Evolutionary conservation across 1,284 basidiomycete species (phyloP), one percentile per base, ranked within the genome.

Genomic region (Dichomitus squalens): DNA sequence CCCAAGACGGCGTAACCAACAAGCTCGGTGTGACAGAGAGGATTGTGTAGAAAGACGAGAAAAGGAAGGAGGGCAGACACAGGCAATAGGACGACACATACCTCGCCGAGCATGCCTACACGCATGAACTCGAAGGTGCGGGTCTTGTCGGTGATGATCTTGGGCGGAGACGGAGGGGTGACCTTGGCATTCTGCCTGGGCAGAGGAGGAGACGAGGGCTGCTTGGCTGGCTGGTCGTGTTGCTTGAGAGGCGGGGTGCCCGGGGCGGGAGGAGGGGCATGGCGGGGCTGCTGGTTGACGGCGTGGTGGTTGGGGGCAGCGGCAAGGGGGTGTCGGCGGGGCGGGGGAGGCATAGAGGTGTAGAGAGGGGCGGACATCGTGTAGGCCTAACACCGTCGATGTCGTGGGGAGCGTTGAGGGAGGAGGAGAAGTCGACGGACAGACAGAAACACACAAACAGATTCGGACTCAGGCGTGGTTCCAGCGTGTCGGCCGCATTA

Each of bases 71-170:
- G n/a, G n/a, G n/a, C n/a, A n/a, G 21, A 35, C 25, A 25, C 23
- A 9, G 21, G 23, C 40, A 21, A 51, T 41, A 23, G 40, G n/a
- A 44, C 25, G 38, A 36, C 33, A 76, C 86, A 54, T 64, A 93
- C 92, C 85, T 96, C 93, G 66, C 93, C 93, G 44, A 96, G 75
- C 70, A 95, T 91, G 20, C 89, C 90, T 20, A 93, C 82, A 47
- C 92, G 81, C 33, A 80, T 77, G 65, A 88, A 92, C 50, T 85
- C 78, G 47, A 84, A 61, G 20, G 80, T 71, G 48, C 83, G 81
- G 36, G 72, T 75, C 70, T 81, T 82, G 76, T 95, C 93, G 1
- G 75, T 78, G 64, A 95, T 95, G 53, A 89, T 72, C 67, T 81
- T 83, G 2, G 93, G 93, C 1, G 93, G 93, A 0, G 89, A 90